phyloP scores from a whole-genome alignment of 2,329 filamentous ascomycete species.

The Phaeosphaeria sp. region DNA sequence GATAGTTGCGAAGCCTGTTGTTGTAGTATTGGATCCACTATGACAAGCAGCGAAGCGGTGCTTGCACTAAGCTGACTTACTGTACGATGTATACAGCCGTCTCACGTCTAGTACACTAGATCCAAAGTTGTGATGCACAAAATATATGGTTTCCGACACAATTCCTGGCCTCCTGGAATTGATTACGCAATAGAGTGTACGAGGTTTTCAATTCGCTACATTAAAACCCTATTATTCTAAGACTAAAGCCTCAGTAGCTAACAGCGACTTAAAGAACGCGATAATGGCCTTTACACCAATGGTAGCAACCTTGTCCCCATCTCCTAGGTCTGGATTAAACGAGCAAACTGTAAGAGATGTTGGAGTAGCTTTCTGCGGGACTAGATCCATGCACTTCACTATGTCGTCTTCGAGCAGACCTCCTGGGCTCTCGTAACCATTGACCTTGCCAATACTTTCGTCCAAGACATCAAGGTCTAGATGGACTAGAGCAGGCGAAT shows the following conservation, averaged over 20 bases:
- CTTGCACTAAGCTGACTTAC: too few relatives aligned
- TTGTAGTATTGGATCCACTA: too few relatives aligned
- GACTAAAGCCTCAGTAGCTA: background rate
- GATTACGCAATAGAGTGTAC: too few relatives aligned
- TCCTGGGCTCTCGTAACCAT: constrained; percentile 46
- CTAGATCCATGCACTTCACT: constrained; percentile 12
- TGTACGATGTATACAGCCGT: too few relatives aligned
- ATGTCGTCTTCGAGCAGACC: constrained; percentile 32
- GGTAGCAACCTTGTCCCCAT: constrained; percentile 18
- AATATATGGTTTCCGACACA: too few relatives aligned
- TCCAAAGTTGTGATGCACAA: too few relatives aligned
- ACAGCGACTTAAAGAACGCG: constrained; percentile 3
- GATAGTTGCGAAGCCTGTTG: too few relatives aligned
- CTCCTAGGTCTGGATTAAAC: constrained; percentile 18
- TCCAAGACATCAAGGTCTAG: constrained; percentile 49
- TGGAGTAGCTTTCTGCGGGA: constrained; percentile 13
- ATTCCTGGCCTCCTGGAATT: too few relatives aligned
- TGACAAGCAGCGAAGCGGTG: too few relatives aligned
- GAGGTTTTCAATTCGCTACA: too few relatives aligned
- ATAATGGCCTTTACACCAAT: constrained; percentile 13
- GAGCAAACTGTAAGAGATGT: constrained; percentile 18
- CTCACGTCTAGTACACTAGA: too few relatives aligned
- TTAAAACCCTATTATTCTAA: background rate
- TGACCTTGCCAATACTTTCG: constrained; percentile 42
- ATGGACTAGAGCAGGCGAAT: constrained; percentile 37